phyloP scores from a whole-genome alignment of 208 protist species.

The Trypanosoma melophagium region DNA sequence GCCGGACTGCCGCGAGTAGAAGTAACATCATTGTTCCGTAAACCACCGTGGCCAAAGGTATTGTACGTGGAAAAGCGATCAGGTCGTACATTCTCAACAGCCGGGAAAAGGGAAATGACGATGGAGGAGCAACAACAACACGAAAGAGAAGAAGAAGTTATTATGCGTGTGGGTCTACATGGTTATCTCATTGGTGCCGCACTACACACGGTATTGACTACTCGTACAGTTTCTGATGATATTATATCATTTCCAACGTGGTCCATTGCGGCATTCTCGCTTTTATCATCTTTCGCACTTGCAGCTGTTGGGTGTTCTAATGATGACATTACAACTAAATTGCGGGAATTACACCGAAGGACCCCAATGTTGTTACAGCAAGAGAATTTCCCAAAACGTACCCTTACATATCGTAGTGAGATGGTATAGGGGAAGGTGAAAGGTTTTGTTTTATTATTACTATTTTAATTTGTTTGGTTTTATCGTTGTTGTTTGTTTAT shows the following conservation, averaged over 20 bases:
- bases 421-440: background rate
- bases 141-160: background rate
- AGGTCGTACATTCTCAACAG: background rate
- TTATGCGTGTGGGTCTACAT: conserved; percentile 7
- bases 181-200: conserved; percentile 5
- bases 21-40: background rate
- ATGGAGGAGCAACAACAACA: background rate
- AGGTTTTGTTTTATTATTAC: background rate
- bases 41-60: conserved; percentile 3
- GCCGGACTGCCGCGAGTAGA: conserved; percentile 4
- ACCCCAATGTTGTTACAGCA: background rate
- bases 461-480: too few relatives aligned
- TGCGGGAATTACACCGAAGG: conserved; percentile 3
- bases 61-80: background rate
- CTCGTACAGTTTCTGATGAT: background rate
- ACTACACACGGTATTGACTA: background rate
- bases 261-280: conserved; percentile 9
- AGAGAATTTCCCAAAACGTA: background rate
- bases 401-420: background rate
- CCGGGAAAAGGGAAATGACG: background rate
- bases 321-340: background rate
- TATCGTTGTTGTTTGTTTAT: too few relatives aligned
- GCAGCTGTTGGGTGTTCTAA: background rate
- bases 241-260: conserved; percentile 3
- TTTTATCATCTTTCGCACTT: conserved; percentile 8